Conservation (phyloP, 1,284 basidiomycete genomes). For the Cryptococcus maquisensis region DNA sequence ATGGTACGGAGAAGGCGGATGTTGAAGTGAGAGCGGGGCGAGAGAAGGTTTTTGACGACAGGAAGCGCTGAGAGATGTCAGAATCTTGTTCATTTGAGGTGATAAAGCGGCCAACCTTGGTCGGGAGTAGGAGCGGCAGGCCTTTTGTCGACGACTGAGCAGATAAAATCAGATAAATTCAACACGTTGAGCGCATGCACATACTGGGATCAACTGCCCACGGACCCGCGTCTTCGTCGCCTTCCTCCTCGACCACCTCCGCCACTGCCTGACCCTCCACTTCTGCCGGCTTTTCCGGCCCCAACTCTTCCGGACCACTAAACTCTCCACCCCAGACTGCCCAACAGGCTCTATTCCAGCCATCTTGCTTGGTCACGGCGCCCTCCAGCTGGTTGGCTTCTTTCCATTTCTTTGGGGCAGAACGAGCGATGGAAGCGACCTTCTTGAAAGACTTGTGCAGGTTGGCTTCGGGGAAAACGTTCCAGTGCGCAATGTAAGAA, state of each 20-base stretch:
- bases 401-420: conserved; percentile 13
- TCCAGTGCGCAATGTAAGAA: conserved; percentile 25
- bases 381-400: conserved; percentile 32
- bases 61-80: too few species aligned
- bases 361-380: conserved; percentile 7
- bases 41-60: not conserved
- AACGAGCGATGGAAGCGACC: conserved; percentile 26
- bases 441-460: conserved; percentile 8
- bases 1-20: conserved; percentile 22
- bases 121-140: conserved; percentile 5
- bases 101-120: conserved; percentile 9
- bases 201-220: conserved; percentile 6
- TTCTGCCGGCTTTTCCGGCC: conserved; percentile 3
- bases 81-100: too few species aligned
- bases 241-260: conserved; percentile 6
- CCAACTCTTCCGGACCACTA: conserved; percentile 10
- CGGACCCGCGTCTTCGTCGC: conserved; percentile 24
- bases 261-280: not conserved
- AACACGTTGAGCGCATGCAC: not conserved
- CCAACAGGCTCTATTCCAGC: conserved; percentile 33
- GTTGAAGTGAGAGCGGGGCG: conserved; percentile 1
- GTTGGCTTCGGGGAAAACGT: conserved; percentile 27
- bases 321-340: conserved; percentile 23
- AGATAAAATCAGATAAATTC: not conserved
- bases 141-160: conserved; percentile 9